Evolutionary conservation across 805 yeast species (phyloP), one percentile per base, ranked within the genome.

Genomic region (Isabelozyma pseudorhagii): DNA sequence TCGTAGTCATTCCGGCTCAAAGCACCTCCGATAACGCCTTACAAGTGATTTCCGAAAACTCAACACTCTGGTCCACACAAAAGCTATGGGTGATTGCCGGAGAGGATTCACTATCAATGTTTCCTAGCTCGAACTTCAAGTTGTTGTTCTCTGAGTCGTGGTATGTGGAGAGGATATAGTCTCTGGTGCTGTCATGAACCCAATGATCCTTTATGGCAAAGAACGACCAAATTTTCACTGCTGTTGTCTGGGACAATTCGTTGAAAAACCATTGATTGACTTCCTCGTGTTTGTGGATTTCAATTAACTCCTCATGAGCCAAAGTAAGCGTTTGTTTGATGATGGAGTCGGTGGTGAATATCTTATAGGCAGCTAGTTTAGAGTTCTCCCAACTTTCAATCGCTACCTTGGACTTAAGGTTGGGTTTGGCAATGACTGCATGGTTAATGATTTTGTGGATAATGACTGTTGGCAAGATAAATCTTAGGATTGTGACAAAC

Each of bases 181-280:
- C 71, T 42, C 87, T 72, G 1, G 89, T 79, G 27, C 59, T 64
- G 44, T 77, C 72, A 48, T 72, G 71, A 2, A 86, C 84, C 92
- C 92, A 86, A 58, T 82, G 82, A 60, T 86, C 93, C 28, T 68
- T 59, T n/a, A 63, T 64, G 5, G 86, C 84, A 54, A 82, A 83
- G 49, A 79, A 78, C 4, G 73, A 61, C 87, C 87, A 84, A n/a
- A 80, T 65, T 21, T 61, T 64, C 7, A 58, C 52, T 17, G 58
- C 58, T 8, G 51, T 42, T 10, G 53, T 48, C 42, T 63, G 61
- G 11, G 66, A 56, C 8, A 64, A 53, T 28, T 54, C 55, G 5
- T 57, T 51, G 45, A 78, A 75, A 49, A 77, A 74, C 59, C 77
- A 67, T 44, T 75, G 76, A 66, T 87, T 84, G 50, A 81, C 71